phyloP scores from a whole-genome alignment of 2,329 filamentous ascomycete species.

The Zopfia rhizophila region DNA sequence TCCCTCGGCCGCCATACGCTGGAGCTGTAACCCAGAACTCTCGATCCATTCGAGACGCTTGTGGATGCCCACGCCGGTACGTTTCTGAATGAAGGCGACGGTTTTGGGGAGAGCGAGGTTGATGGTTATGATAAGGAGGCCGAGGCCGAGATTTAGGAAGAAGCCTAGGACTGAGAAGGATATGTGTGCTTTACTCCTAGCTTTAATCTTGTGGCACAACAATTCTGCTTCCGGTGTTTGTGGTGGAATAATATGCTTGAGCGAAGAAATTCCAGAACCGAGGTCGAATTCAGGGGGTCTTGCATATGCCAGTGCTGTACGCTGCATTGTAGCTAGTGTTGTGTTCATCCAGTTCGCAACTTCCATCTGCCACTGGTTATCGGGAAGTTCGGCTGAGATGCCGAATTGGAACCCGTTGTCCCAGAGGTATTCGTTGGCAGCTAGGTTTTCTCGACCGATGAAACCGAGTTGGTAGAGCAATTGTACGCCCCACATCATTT shows the following conservation, averaged over 20 bases:
- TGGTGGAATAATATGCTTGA: conserved; percentile 14
- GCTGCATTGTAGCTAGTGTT: conserved; percentile 20
- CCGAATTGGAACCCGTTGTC: conserved; percentile 15
- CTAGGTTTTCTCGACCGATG: conserved; percentile 21
- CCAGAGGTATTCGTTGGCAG: conserved; percentile 27
- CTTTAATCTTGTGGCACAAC: conserved; percentile 20
- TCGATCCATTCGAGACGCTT: conserved; percentile 25
- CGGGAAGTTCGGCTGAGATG: conserved; percentile 15
- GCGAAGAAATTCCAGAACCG: conserved; percentile 5
- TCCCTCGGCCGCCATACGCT: conserved; percentile 19
- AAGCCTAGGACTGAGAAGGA: conserved; percentile 16
- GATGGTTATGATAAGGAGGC: conserved; percentile 10
- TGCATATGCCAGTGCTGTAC: conserved; percentile 5
- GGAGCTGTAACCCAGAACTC: conserved; percentile 17
- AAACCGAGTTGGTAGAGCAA: conserved; percentile 22
- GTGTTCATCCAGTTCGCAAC: conserved; percentile 22
- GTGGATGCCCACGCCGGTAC: conserved; percentile 14
- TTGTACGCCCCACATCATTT: conserved; percentile 16
- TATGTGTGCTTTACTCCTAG: conserved; percentile 11
- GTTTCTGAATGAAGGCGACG: conserved; percentile 13
- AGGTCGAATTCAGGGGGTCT: conserved; percentile 16
- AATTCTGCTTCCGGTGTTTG: too few relatives aligned
- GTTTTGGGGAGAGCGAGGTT: conserved; percentile 11
- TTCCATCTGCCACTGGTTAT: conserved; percentile 24
- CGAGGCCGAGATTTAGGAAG: conserved; percentile 8